These are phyloP conservation scores for Cucurbita maxima DNA, from an alignment of 306 rosid genomes.

Conservation along the genomic window DNA sequence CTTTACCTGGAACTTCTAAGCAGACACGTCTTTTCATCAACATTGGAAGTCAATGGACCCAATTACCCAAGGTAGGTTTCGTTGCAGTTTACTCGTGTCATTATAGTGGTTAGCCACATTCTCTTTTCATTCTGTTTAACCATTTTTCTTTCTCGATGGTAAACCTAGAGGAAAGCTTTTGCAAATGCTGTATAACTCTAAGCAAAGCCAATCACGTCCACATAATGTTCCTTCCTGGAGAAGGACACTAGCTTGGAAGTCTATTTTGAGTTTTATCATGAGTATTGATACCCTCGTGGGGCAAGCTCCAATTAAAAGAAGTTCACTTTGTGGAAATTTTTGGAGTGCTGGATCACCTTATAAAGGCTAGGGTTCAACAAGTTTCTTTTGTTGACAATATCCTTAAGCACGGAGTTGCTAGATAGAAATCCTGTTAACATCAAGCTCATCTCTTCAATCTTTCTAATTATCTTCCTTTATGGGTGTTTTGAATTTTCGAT, in stretches of 20 bases:
- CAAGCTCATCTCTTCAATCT: background rate
- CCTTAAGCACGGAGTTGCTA: no score
- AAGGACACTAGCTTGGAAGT: background rate
- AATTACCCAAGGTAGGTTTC: conserved; percentile 42
- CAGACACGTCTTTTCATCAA: conserved; percentile 27
- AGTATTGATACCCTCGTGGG: background rate
- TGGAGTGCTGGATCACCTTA: background rate
- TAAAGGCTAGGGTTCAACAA: background rate
- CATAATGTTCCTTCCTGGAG: background rate
- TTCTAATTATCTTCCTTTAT: background rate
- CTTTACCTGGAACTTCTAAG: conserved; percentile 72
- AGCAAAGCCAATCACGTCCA: background rate
- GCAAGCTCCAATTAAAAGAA: background rate
- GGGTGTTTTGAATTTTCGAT: background rate
- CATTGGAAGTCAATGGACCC: conserved; percentile 31
- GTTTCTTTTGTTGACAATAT: no score
- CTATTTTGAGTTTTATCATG: background rate
- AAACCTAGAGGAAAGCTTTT: background rate
- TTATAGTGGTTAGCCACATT: background rate
- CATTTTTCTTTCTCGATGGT: background rate
- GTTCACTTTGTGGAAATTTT: background rate
- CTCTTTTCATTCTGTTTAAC: background rate
- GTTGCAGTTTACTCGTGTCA: background rate
- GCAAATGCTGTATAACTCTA: background rate
- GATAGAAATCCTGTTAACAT: background rate